These are phyloP conservation scores for Iberis amara DNA, from an alignment of 441 rosid genomes.

Conservation along the genomic window DNA sequence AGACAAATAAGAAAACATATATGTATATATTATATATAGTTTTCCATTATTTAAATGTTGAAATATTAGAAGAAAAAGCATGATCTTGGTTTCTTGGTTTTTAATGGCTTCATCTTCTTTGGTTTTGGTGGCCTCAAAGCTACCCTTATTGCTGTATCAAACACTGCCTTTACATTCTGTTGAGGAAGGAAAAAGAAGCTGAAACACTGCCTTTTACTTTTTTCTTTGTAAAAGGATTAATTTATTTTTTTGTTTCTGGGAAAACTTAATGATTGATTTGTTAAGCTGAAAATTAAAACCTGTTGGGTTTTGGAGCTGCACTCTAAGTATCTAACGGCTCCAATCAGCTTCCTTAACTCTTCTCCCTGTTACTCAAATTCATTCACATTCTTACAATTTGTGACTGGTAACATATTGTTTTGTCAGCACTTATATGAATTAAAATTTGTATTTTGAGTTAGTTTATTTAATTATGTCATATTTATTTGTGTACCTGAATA, in stretches of 20 bases:
- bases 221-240: not conserved
- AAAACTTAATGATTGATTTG: not conserved
- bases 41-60: not conserved
- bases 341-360: slow-evolving; percentile 73
- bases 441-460: too few species aligned
- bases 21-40: not conserved
- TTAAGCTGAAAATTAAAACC: slow-evolving; percentile 8
- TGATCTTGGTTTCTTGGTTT: slow-evolving; percentile 34
- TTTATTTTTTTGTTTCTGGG: not conserved
- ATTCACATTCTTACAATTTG: not conserved
- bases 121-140: slow-evolving; percentile 69
- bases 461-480: not conserved
- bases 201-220: slow-evolving; percentile 57
- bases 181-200: not conserved
- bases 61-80: slow-evolving; percentile 47
- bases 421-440: too few species aligned
- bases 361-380: slow-evolving; percentile 54
- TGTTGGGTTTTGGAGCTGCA: slow-evolving; percentile 96
- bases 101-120: slow-evolving; percentile 39
- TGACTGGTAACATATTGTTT: not conserved
- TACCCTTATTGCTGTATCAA: slow-evolving; percentile 73
- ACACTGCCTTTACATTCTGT: slow-evolving; percentile 78
- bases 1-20: not conserved
- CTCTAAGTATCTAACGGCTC: slow-evolving; percentile 68
- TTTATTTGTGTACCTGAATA: slow-evolving; percentile 39